Conservation (phyloP, 2,329 filamentous ascomycete genomes). For the Aureobasidium sp. region DNA sequence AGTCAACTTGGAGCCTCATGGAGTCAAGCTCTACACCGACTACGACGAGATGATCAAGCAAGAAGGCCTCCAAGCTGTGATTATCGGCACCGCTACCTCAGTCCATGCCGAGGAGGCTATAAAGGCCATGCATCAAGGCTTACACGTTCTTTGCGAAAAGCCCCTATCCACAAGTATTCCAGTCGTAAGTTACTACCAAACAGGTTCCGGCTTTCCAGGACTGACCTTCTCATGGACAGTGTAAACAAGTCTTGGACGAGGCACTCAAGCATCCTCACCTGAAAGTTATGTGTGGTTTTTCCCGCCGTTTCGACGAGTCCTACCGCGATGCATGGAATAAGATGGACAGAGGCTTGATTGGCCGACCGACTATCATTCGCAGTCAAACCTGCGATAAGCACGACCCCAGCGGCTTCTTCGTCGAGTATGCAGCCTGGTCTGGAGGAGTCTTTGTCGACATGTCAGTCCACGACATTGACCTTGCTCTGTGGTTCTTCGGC, state of each 20-base stretch:
- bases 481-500: constrained; percentile 37
- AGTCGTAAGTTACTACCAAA: background rate
- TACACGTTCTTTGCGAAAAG: constrained; percentile 36
- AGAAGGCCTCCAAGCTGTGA: constrained; percentile 38
- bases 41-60: constrained; percentile 43
- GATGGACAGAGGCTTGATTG: constrained; percentile 32
- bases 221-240: background rate
- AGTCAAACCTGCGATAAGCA: constrained; percentile 39
- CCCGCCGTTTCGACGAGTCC: constrained; percentile 39
- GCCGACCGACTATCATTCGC: constrained; percentile 35
- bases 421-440: constrained; percentile 34
- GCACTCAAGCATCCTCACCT: constrained; percentile 32
- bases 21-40: constrained; percentile 39
- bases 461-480: constrained; percentile 40
- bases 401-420: constrained; percentile 36
- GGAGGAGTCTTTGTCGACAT: constrained; percentile 42
- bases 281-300: constrained; percentile 41
- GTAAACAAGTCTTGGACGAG: constrained; percentile 27
- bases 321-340: constrained; percentile 35
- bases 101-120: constrained; percentile 32
- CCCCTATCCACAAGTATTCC: constrained; percentile 29
- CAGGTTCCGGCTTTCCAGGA: background rate
- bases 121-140: constrained; percentile 29
- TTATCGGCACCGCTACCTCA: constrained; percentile 30
- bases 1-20: constrained; percentile 37